Evolutionary conservation across 257 asterid species (phyloP), one percentile per base, ranked within the genome.

Genomic region (Eucommia ulmoides): DNA sequence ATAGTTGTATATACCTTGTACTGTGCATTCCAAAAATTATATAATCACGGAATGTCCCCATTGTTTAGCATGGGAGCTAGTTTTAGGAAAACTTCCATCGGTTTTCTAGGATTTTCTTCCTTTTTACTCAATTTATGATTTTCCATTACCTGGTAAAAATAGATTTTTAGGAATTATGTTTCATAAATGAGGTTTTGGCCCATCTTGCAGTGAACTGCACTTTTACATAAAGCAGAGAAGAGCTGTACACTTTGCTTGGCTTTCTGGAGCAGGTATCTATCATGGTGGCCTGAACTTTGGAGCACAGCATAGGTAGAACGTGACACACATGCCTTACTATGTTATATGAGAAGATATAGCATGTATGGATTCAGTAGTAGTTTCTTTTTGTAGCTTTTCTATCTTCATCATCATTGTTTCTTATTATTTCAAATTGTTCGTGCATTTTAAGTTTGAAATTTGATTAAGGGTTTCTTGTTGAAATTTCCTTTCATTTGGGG

Each of bases 201-300:
- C 52, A 68, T 66, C 61, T 64, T 77, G 83, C 87, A 91, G 98
- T 63, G 95, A 91, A 72, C 84, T 91, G 66, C 88, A 85, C 74
- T 91, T 83, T 77, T 91, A 80, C 68, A 80, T 91, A 45, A 76
- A 86, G 76, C 96, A 91, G 69, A 83, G 95, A 74, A 81, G 98
- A 73, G 85, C 98, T 55, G 72, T 66, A 29, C 86, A 91, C 75
- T 86, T 91, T 68, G 95, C 98, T 20, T 91, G 98, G 98, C 88
- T 91, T 61, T 91, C 98, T 45, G 98, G 98, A 63, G 96, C 98
- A 38, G 98, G 98, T 56, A 75, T 86, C 69, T 91, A 91, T 64
- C 94, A 86, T 9, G 98, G 96, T 64, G 94, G 79, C 73, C 93
- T 91, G 64, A 78, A 83, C 76, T 91, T 91, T 72, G 98, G 93